Evolutionary conservation across 352 stramenopile genomes (phyloP), one percentile per base, ranked within the genome.

Genomic region (Blastocystis sp.): DNA sequence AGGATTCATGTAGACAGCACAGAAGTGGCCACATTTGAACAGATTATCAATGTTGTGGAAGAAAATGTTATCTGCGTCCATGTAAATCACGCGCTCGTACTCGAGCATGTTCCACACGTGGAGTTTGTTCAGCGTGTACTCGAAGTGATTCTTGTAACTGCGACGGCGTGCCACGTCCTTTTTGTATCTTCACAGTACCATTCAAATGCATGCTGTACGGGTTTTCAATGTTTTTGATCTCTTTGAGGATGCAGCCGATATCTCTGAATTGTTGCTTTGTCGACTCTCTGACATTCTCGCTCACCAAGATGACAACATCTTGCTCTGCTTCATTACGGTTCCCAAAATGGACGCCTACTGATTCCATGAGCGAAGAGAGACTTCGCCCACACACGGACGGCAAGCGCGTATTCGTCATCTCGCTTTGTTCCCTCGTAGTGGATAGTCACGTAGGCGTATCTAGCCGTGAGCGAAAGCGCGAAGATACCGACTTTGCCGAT

Each of bases 1-100:
- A 11, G 92, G 92, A 87, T 94, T 94, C 92, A 94, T 94, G 63
- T 94, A 94, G 71, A 94, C 91, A 44, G 91, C 92, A 84, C 92
- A 94, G 84, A 94, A 93, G 57, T 92, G 87, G 34, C 91, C 92
- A 63, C 92, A 94, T 0, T 91, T 81, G 65, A 95, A 95, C 14
- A 95, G 89, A 87, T 94, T 91, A 84, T 95, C 92, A 53, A 92
- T 88, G 87, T 94, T 94, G 84, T 91, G 91, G 71, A 94, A 91
- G 72, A 94, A 87, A 56, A 95, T 90, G 76, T 94, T 95, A 88
- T 94, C 92, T 8, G 75, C 91, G 77, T 95, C 92, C 57, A 95
- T 88, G 87, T 94, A 95, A 77, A 94, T 92, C 29, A 95, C 90
- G 76, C 92, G 92, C 49, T 95, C 92, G 87, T 94, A 95, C 87